These are phyloP conservation scores for Diacronema lutheri DNA, from an alignment of 78 protist species.

Conservation along the genomic window DNA sequence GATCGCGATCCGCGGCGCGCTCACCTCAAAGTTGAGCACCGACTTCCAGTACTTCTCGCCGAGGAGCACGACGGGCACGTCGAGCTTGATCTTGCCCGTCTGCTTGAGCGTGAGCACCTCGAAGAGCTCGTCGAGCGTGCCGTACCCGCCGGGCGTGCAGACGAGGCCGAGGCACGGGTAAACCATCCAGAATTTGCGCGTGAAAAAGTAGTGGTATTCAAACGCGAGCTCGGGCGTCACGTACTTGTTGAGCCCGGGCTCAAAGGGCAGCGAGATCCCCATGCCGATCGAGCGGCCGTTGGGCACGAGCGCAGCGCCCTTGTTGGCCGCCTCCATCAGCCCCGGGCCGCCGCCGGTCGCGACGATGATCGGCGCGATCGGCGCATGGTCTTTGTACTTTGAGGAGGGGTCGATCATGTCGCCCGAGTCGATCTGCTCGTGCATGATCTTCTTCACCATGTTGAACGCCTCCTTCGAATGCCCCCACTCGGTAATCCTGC, in stretches of 20 bases:
- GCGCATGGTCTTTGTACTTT: background rate
- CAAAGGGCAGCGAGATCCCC: conserved; percentile 56
- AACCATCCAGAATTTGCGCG: conserved; percentile 53
- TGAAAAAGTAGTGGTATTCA: conserved; percentile 58
- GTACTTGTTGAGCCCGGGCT: conserved; percentile 43
- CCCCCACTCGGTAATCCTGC: conserved; percentile 8
- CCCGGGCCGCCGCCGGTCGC: conserved; percentile 45
- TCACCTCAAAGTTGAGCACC: conserved; percentile 37
- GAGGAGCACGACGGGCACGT: conserved; percentile 47
- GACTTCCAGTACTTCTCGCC: conserved; percentile 33
- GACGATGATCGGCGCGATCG: background rate
- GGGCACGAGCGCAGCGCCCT: conserved; percentile 3
- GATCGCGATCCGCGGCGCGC: background rate
- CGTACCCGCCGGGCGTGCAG: conserved; percentile 52
- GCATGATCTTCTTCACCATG: too few relatives aligned
- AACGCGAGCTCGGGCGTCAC: conserved; percentile 45
- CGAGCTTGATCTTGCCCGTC: conserved; percentile 29
- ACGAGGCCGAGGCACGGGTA: conserved; percentile 38
- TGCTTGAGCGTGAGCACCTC: conserved; percentile 56
- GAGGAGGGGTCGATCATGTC: background rate
- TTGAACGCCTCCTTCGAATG: too few relatives aligned
- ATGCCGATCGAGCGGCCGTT: conserved; percentile 39
- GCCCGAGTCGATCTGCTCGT: background rate
- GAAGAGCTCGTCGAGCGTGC: conserved; percentile 56
- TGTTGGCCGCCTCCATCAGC: conserved; percentile 42